Percentiles rank a stretch among this genome's conserved stretches.
Conservation (phyloP, 805 yeast genomes). For the Torulaspora gathmanii region DNA sequence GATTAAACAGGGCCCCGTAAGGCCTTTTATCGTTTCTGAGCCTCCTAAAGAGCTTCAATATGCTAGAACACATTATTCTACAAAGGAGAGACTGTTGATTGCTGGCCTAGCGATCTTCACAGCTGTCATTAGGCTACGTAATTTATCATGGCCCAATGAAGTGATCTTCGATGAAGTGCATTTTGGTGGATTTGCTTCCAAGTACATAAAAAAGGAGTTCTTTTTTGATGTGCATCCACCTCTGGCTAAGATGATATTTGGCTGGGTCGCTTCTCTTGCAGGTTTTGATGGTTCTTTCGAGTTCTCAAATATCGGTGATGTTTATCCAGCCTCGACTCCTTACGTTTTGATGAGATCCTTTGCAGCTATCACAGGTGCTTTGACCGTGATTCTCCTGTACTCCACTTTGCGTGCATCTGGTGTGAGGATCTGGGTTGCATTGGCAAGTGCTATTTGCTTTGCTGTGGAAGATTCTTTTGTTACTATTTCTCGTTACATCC, state of each 20-base stretch:
- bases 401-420: conserved; percentile 69
- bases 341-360: conserved; percentile 65
- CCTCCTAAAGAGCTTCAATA: conserved; percentile 41
- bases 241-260: conserved; percentile 68
- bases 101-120: conserved; percentile 49
- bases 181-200: conserved; percentile 93
- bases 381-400: conserved; percentile 60
- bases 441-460: conserved; percentile 51
- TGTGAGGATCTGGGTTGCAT: conserved; percentile 58
- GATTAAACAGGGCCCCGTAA: conserved; percentile 45
- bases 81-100: conserved; percentile 41
- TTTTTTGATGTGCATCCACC: conserved; percentile 83
- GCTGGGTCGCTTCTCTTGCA: conserved; percentile 60
- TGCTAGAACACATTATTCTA: conserved; percentile 39
- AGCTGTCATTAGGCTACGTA: conserved; percentile 52
- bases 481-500: conserved; percentile 69
- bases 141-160: conserved; percentile 63
- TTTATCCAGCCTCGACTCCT: conserved; percentile 54
- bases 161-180: conserved; percentile 93
- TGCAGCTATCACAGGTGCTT: conserved; percentile 64
- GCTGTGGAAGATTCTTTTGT: conserved; percentile 62
- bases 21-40: conserved; percentile 52
- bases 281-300: conserved; percentile 70
- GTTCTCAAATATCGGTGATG: conserved; percentile 62
- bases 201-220: conserved; percentile 61